Evolutionary conservation across 1,139 yeast species (phyloP), one percentile per base, ranked within the genome.

Genomic region (Nakaseomyces uthaithaninus): DNA sequence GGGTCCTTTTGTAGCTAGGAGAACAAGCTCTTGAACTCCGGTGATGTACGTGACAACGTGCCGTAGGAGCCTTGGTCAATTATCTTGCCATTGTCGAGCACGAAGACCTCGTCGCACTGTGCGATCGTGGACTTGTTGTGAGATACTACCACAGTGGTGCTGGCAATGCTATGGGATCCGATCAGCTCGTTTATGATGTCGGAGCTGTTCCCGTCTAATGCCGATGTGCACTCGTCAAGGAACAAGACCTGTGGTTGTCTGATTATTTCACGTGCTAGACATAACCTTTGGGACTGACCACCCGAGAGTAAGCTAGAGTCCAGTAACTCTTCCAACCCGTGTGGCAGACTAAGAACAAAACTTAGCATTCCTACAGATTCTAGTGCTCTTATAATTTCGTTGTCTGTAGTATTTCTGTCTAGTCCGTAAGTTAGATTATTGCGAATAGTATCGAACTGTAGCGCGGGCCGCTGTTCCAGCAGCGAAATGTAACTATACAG

Each of bases 221-320:
- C 82, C 2, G 94, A 76, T 0, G 94, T 83, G 46, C 86, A 80
- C 54, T 85, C 95, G 60, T 85, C 95, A 40, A 85, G 62, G 2
- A 85, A 66, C 42, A 84, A 61, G 4, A 85, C 60, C 37, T 69
- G 68, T 0, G 94, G 87, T 37, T 68, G 65, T 38, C 86, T 63
- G 3, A 84, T 49, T 16, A 85, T 48, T 0, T 93, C 87, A 45
- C 95, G 71, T 0, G 85, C 89, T 45, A 85, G 76, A 0, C 87
- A 74, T 14, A 85, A 59, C 45, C 94, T 64, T 57, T 85, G 94
- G 6, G 80, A 70, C 58, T 85, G 95, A 3, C 95, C 95, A 33
- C 89, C 85, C 3, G 94, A 82, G 27, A 83, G 59, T 41, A 75
- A 54, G 1, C 74, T 62, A 15, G 74, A 72, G 9, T 84, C 85